phyloP scores from a whole-genome alignment of 352 stramenopile species.

The Pythium myriotylum region DNA sequence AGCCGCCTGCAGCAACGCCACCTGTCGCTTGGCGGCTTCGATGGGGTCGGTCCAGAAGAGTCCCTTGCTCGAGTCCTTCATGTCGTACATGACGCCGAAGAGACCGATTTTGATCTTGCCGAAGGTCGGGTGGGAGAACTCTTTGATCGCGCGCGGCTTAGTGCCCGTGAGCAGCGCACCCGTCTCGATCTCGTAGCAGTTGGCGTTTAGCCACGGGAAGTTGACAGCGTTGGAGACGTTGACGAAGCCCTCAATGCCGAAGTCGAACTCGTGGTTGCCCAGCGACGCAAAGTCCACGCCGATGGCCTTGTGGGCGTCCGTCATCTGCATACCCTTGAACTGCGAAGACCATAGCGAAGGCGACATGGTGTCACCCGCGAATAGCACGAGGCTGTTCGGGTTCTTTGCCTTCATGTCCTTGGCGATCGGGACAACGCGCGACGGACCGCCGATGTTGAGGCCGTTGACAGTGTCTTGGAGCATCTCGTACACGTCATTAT shows the following conservation, averaged over 20 bases:
- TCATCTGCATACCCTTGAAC: constrained; percentile 83
- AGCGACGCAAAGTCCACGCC: constrained; percentile 70
- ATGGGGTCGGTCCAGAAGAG: constrained; percentile 74
- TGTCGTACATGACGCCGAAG: constrained; percentile 80
- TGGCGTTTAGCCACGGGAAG: constrained; percentile 75
- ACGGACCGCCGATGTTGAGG: constrained; percentile 46
- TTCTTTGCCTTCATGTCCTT: constrained; percentile 20
- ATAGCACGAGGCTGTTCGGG: constrained; percentile 70
- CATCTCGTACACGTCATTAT: constrained; percentile 78
- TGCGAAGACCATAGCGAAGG: constrained; percentile 81
- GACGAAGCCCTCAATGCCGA: constrained; percentile 67
- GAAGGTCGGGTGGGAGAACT: constrained; percentile 35
- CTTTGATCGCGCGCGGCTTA: constrained; percentile 49
- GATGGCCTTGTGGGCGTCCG: constrained; percentile 74
- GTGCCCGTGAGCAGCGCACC: constrained; percentile 53
- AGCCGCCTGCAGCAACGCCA: constrained; percentile 38
- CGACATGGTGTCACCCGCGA: constrained; percentile 81
- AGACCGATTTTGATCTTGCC: constrained; percentile 62
- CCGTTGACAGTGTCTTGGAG: constrained; percentile 53
- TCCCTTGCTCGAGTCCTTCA: constrained; percentile 60
- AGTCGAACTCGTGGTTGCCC: constrained; percentile 81
- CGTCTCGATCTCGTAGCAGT: constrained; percentile 57
- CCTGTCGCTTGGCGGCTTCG: constrained; percentile 50
- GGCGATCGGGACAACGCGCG: constrained; percentile 25
- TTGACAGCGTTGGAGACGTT: constrained; percentile 56